Conservation (phyloP, 1,284 basidiomycete species). For the Microbotryomycetes sp. region DNA sequence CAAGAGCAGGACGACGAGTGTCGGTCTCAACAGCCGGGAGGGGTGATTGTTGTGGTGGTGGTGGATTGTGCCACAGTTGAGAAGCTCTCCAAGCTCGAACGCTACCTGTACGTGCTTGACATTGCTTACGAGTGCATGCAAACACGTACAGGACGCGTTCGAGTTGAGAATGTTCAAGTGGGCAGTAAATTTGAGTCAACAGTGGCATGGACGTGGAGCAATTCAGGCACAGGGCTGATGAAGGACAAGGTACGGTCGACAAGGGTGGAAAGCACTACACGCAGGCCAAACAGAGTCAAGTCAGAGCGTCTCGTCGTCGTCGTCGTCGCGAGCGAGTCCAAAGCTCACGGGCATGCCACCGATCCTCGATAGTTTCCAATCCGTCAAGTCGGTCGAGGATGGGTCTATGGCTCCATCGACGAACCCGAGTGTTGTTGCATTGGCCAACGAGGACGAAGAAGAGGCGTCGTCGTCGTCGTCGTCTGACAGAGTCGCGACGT, state of each 20-base stretch:
- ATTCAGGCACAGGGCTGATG: slow-evolving; percentile 53
- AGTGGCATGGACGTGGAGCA: slow-evolving; percentile 67
- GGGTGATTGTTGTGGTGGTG: background rate
- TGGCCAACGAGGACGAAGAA: slow-evolving; percentile 13
- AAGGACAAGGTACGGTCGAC: slow-evolving; percentile 42
- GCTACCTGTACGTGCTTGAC: slow-evolving; percentile 64
- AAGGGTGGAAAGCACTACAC: slow-evolving; percentile 21
- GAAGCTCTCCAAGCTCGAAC: slow-evolving; percentile 23
- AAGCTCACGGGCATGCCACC: slow-evolving; percentile 28
- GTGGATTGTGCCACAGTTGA: background rate
- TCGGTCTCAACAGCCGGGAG: background rate
- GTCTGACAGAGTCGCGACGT: slow-evolving; percentile 27
- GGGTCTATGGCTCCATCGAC: slow-evolving; percentile 19
- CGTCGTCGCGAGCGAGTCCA: too few species aligned
- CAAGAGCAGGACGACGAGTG: slow-evolving; percentile 3
- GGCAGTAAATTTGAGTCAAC: slow-evolving; percentile 75
- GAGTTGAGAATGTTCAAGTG: slow-evolving; percentile 69
- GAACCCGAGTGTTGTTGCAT: slow-evolving; percentile 22
- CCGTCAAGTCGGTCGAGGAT: background rate
- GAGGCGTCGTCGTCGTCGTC: slow-evolving; percentile 22
- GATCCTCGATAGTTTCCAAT: slow-evolving; percentile 29
- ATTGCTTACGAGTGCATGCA: slow-evolving; percentile 60
- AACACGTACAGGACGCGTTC: slow-evolving; percentile 73
- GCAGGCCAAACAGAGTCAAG: background rate
- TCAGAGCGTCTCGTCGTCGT: background rate